Evolutionary conservation across 2,329 filamentous ascomycete species (phyloP).

Genomic region (Aspergillus candidus): DNA sequence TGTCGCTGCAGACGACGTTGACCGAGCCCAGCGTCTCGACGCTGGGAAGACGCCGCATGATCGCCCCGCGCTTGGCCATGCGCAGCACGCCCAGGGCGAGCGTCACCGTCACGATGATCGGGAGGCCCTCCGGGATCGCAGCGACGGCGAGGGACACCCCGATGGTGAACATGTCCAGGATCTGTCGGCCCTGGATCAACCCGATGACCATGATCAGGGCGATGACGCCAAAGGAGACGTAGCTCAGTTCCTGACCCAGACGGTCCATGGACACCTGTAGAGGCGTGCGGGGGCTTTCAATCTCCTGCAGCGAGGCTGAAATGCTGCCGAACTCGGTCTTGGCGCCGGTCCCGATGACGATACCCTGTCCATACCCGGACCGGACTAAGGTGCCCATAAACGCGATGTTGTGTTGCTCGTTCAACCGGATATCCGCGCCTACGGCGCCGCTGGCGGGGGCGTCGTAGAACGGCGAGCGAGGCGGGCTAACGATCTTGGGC

Average conservation of each 20-base stretch:
- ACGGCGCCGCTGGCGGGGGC: slow-evolving; percentile 54
- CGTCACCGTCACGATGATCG: slow-evolving; percentile 97
- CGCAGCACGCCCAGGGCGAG: slow-evolving; percentile 88
- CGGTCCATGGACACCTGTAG: slow-evolving; percentile 95
- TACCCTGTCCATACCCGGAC: slow-evolving; percentile 88
- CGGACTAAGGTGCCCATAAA: slow-evolving; percentile 98
- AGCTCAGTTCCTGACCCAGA: slow-evolving; percentile 92
- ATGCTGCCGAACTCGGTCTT: slow-evolving; percentile 95
- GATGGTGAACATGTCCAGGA: slow-evolving; percentile 95
- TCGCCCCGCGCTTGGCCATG: slow-evolving; percentile 93
- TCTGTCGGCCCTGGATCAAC: slow-evolving; percentile 77
- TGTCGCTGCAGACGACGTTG: slow-evolving; percentile 98
- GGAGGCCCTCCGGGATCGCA: slow-evolving; percentile 89
- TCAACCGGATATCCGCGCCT: slow-evolving; percentile 61
- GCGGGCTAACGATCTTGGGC: slow-evolving; percentile 30
- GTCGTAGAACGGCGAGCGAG: slow-evolving; percentile 52
- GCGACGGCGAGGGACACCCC: slow-evolving; percentile 94
- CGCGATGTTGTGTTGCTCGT: slow-evolving; percentile 81
- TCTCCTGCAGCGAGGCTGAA: slow-evolving; percentile 86
- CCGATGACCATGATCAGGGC: slow-evolving; percentile 87
- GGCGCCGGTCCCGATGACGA: slow-evolving; percentile 94
- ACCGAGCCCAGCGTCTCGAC: slow-evolving; percentile 98
- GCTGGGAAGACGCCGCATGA: slow-evolving; percentile 90
- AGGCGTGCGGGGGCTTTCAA: slow-evolving; percentile 89
- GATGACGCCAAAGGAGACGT: slow-evolving; percentile 93